A percentile compares a stretch with the other conserved stretches of the same genome.
Evolutionary conservation across 2,329 filamentous ascomycete species (phyloP).

Genomic region (Diaporthe aspalathi): DNA sequence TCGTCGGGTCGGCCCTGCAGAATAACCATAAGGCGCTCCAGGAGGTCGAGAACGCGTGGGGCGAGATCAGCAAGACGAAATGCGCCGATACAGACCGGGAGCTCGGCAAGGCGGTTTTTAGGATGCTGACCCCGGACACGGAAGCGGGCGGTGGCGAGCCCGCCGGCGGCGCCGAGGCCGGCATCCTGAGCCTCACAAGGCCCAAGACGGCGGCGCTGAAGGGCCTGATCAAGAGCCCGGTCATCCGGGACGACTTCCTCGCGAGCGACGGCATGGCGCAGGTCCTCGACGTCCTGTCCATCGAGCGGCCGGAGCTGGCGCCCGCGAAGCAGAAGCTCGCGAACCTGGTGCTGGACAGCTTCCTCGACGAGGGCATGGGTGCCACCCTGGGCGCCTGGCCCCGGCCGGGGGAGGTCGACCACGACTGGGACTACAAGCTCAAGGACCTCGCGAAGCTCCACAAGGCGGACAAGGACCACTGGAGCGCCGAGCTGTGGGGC

Average conservation of each 20-base stretch:
- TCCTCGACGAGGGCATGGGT: conserved; percentile 74
- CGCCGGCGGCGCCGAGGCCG: conserved; percentile 42
- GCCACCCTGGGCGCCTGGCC: conserved; percentile 70
- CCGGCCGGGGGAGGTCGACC: conserved; percentile 49
- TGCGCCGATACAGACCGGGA: conserved; percentile 49
- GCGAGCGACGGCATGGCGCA: conserved; percentile 63
- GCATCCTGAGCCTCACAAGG: conserved; percentile 45
- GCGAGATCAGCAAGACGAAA: conserved; percentile 50
- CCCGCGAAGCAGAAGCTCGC: conserved; percentile 65
- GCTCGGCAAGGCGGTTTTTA: conserved; percentile 56
- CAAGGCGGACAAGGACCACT: conserved; percentile 53
- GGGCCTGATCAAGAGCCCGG: conserved; percentile 65
- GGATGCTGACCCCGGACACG: conserved; percentile 47
- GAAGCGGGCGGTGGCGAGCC: neutral
- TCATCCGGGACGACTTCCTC: conserved; percentile 68
- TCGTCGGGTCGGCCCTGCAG: conserved; percentile 68
- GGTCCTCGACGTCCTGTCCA: conserved; percentile 64
- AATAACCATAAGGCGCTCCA: conserved; percentile 73
- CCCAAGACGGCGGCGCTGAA: conserved; percentile 63
- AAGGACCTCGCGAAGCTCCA: conserved; percentile 53
- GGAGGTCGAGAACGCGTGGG: conserved; percentile 63
- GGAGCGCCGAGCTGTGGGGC: conserved; percentile 58
- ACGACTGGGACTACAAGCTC: conserved; percentile 70
- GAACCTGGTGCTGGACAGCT: conserved; percentile 71
- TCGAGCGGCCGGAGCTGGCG: conserved; percentile 60